Base-by-base conservation (phyloP, 2,329 filamentous ascomycete genomes). In the Xylariaceae sp. region DNA sequence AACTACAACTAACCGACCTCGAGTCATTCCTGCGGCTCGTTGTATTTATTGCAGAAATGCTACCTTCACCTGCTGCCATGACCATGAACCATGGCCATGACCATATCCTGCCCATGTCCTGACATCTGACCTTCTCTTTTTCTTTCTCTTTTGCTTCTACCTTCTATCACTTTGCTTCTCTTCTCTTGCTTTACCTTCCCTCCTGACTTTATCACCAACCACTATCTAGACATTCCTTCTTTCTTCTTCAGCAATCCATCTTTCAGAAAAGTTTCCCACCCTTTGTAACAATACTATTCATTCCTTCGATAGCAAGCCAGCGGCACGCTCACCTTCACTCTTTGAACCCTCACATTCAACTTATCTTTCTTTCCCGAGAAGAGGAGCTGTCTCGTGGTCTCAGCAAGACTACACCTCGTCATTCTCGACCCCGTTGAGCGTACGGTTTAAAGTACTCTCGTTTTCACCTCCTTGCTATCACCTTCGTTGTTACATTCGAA, bases 81-180 rank as follows among this genome's bases (percentile, higher is more conserved):
- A 5, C 23, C 23, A 30, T 30, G 23, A 30, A 30, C 23, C 23
- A 30, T 30, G 23, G 23, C 23, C 23, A 30, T 30, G 23, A 30
- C 23, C 23, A 30, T 30, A 30, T 30, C 23, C 62, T 49, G 56
- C 47, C 60, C 56, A 18, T 18, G 53, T 15, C 60, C 64, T 62
- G 55, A 57, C 53, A 59, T 59, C 49, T 49, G 39, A 39, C 47
- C 47, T 57, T 53, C 49, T 58, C 37, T 55, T 8, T 15, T 45
- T 54, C 44, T 55, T 56, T 53, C 64, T 62, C 53, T 64, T 51
- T 64, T 62, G 57, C 23, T 30, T 30, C 23, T 30, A 30, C 23
- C 23, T 62, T 53, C 50, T 60, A 52, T 30, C 34, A 50, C 49
- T 63, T 56, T 35, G 34, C 53, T 57, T 51, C 50, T 44, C n/a